Evolutionary conservation across 1,139 yeast genomes (phyloP).

Genomic region (Meyerozyma carpophila): DNA sequence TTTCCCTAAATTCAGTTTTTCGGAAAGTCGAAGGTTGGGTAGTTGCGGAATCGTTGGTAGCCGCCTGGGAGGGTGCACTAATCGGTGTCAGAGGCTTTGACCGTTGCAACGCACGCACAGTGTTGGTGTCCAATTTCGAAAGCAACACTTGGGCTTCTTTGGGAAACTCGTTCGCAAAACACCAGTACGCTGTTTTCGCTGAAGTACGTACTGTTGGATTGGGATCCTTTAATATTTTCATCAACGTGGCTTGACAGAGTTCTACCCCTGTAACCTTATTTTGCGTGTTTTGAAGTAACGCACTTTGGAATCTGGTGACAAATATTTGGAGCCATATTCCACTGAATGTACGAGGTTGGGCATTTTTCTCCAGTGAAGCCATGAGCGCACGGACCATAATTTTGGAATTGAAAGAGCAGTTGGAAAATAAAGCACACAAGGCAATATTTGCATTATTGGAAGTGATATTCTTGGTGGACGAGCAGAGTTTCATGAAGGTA

Average conservation of each 20-base stretch:
- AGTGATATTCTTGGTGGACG: conserved; percentile 76
- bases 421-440: conserved; percentile 54
- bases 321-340: conserved; percentile 67
- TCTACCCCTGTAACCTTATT: conserved; percentile 40
- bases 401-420: conserved; percentile 51
- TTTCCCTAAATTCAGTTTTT: background rate
- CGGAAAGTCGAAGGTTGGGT: background rate
- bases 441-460: conserved; percentile 71
- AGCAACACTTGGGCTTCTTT: conserved; percentile 49
- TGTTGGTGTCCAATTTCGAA: conserved; percentile 35
- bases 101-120: conserved; percentile 37
- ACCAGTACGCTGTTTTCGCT: conserved; percentile 75
- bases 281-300: conserved; percentile 24
- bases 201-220: conserved; percentile 75
- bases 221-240: conserved; percentile 69
- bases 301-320: conserved; percentile 36
- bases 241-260: conserved; percentile 45
- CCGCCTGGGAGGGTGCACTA: background rate
- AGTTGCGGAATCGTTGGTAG: background rate
- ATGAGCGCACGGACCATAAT: conserved; percentile 46
- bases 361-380: conserved; percentile 62
- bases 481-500: conserved; percentile 55
- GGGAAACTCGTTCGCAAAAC: conserved; percentile 45
- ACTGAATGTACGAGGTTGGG: conserved; percentile 64
- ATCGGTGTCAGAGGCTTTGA: conserved; percentile 36